Conservation (phyloP, 2,329 filamentous ascomycete species). For the Leptoxyphium fumago region DNA sequence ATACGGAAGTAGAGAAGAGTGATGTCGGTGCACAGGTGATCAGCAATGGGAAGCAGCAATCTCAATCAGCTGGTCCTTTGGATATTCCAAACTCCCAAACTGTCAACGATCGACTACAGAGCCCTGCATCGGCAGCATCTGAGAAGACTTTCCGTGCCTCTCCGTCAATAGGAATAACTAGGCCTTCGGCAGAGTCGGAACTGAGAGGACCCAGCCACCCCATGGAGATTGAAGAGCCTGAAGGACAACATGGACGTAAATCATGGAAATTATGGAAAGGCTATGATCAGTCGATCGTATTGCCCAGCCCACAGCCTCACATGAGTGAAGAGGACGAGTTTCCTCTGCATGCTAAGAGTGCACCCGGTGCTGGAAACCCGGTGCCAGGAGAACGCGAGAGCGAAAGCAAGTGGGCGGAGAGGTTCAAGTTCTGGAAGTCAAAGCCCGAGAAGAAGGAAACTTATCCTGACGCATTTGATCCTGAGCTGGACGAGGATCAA, state of each 20-base stretch:
- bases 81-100: background rate
- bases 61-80: background rate
- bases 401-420: constrained; percentile 16
- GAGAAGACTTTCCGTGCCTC: background rate
- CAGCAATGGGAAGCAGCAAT: background rate
- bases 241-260: constrained; percentile 4
- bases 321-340: constrained; percentile 19
- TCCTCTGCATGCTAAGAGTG: constrained; percentile 7
- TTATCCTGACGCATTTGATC: constrained; percentile 46
- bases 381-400: background rate
- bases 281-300: constrained; percentile 17
- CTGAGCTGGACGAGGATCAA: constrained; percentile 44
- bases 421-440: constrained; percentile 18
- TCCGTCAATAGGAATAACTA: constrained; percentile 4
- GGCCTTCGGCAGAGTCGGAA: constrained; percentile 12
- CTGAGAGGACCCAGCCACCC: constrained; percentile 4
- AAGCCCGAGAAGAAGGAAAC: constrained; percentile 14
- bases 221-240: constrained; percentile 19
- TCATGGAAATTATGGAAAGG: constrained; percentile 21
- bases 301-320: constrained; percentile 32
- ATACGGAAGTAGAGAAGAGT: background rate
- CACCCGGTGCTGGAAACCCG: background rate
- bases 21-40: background rate
- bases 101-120: background rate
- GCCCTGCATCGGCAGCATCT: background rate